phyloP scores from a whole-genome alignment of 2,329 filamentous ascomycete species.

The Tolypocladium ophioglossoides region DNA sequence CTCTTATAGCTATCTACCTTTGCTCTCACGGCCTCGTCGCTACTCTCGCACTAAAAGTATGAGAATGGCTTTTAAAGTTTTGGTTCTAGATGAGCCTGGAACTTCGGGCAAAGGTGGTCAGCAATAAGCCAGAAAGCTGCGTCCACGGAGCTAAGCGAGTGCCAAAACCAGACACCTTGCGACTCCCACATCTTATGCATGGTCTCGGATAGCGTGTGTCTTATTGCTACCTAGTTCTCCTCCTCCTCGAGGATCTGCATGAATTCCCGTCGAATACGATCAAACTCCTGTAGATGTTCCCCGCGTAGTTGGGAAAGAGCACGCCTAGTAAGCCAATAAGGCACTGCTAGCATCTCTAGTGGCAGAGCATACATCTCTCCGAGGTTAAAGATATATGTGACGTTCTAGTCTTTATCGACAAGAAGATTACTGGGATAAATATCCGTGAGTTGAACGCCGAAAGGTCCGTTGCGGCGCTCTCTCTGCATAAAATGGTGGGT shows the following conservation, averaged over 20 bases:
- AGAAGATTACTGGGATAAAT: constrained; percentile 20
- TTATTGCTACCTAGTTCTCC: background rate
- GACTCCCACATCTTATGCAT: background rate
- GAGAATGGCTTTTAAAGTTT: background rate
- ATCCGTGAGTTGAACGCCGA: constrained; percentile 17
- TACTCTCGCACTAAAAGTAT: background rate
- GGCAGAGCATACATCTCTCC: constrained; percentile 20
- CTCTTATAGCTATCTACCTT: background rate
- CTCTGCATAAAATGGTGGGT: background rate
- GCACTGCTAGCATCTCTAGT: constrained; percentile 16
- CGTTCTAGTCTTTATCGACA: constrained; percentile 20
- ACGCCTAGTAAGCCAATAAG: constrained; percentile 13
- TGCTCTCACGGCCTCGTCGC: background rate
- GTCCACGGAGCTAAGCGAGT: background rate
- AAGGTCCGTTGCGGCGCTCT: constrained; percentile 11
- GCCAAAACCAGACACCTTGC: background rate
- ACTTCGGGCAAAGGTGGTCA: background rate
- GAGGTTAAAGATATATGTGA: constrained; percentile 19
- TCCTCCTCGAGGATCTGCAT: background rate
- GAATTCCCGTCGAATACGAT: background rate
- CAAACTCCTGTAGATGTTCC: background rate
- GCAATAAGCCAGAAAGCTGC: background rate
- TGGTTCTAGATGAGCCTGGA: background rate
- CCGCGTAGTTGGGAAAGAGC: background rate
- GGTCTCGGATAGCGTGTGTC: background rate